Conservation (phyloP, 257 asterid genomes). For the Salvia hispanica region DNA sequence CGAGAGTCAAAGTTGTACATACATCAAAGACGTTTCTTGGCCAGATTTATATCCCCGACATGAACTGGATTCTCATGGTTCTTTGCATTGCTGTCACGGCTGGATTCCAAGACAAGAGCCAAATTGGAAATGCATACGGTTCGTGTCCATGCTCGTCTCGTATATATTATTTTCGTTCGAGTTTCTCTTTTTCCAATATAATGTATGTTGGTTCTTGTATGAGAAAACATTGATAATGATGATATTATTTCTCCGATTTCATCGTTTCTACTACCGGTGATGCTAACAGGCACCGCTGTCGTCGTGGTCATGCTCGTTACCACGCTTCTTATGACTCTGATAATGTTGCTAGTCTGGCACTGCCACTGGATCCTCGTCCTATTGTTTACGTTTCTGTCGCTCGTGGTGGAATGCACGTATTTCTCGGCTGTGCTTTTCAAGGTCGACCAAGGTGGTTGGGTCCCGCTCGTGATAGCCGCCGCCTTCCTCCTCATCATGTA, state of each 20-base stretch:
- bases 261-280: not conserved
- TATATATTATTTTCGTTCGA: not conserved
- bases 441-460: conserved; percentile 98
- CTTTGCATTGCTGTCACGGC: conserved; percentile 97
- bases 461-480: conserved; percentile 87
- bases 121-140: conserved; percentile 98
- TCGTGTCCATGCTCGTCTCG: conserved; percentile 18
- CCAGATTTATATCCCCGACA: conserved; percentile 90
- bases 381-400: conserved; percentile 69
- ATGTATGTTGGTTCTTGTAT: too few species aligned
- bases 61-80: conserved; percentile 94
- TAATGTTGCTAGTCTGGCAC: conserved; percentile 94
- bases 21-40: conserved; percentile 91
- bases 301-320: conserved; percentile 94
- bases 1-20: conserved; percentile 94
- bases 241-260: not conserved
- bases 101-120: conserved; percentile 92
- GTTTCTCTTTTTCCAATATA: too few species aligned
- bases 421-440: conserved; percentile 86
- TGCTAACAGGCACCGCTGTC: conserved; percentile 84
- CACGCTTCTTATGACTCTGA: conserved; percentile 84
- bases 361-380: conserved; percentile 88
- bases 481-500: conserved; percentile 83
- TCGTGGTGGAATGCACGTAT: conserved; percentile 75
- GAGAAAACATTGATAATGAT: too few species aligned